phyloP scores from a whole-genome alignment of 331 rosid species.

The Erythrophleum ivorense region DNA sequence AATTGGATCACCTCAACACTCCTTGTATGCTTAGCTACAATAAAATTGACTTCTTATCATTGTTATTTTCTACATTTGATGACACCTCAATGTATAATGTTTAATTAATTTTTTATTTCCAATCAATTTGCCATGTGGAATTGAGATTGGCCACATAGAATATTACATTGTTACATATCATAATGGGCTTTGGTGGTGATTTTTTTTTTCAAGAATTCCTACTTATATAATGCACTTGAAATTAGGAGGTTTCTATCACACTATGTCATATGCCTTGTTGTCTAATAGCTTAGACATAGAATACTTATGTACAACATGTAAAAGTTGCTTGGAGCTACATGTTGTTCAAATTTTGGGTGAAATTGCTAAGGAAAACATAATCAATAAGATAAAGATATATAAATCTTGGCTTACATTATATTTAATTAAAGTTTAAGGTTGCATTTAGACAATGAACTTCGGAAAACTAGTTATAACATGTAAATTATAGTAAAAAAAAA shows the following conservation, averaged over 20 bases:
- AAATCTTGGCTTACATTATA: slow-evolving; percentile 24
- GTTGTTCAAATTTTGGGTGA: background rate
- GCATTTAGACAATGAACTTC: background rate
- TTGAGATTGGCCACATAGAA: slow-evolving; percentile 39
- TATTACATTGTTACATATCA: slow-evolving; percentile 42
- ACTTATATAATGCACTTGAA: slow-evolving; percentile 42
- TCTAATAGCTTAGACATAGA: slow-evolving; percentile 40
- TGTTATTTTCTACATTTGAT: slow-evolving; percentile 8
- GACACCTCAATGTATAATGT: slow-evolving; percentile 36
- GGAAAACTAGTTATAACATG: background rate
- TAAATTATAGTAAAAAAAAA: too few relatives aligned
- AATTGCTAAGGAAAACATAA: background rate
- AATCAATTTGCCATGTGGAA: slow-evolving; percentile 56
- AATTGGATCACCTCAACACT: background rate
- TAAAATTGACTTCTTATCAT: slow-evolving; percentile 20
- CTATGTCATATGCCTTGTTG: slow-evolving; percentile 50
- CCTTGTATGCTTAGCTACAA: background rate
- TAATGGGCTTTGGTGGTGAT: slow-evolving; percentile 24
- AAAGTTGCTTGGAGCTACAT: slow-evolving; percentile 5
- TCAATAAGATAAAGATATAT: background rate
- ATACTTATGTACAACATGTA: background rate
- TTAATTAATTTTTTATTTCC: slow-evolving; percentile 36
- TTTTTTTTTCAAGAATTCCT: slow-evolving; percentile 1
- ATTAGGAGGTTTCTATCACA: slow-evolving; percentile 53
- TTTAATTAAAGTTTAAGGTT: slow-evolving; percentile 25